A percentile compares a stretch with the other conserved stretches of the same genome.
These are phyloP conservation scores for Mediolabrus comicus DNA, from an alignment of 108 stramenopile species.

Conservation along the genomic window DNA sequence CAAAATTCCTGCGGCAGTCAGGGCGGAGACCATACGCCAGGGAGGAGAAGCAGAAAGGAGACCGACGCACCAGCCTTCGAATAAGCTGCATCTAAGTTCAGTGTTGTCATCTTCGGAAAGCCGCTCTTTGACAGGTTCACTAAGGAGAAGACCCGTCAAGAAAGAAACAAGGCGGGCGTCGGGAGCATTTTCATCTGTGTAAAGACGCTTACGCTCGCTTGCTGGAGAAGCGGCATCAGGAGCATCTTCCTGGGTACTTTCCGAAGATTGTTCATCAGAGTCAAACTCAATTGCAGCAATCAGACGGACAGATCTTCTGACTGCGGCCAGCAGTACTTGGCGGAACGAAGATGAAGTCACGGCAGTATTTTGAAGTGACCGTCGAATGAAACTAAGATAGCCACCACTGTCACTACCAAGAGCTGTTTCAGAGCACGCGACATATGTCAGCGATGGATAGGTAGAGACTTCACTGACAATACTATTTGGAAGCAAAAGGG, in stretches of 20 bases:
- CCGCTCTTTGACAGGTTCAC: conserved; percentile 32
- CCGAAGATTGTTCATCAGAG: conserved; percentile 45
- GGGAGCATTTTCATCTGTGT: conserved; percentile 34
- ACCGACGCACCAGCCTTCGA: conserved; percentile 84
- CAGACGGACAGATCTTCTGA: conserved; percentile 63
- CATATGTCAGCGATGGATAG: conserved; percentile 35
- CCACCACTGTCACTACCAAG: conserved; percentile 66
- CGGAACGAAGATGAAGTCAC: conserved; percentile 56
- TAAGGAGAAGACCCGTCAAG: conserved; percentile 70
- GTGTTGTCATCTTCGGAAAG: conserved; percentile 42
- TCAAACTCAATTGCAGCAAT: conserved; percentile 66
- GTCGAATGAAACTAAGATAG: conserved; percentile 53
- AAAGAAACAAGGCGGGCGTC: conserved; percentile 76
- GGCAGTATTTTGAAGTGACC: conserved; percentile 63
- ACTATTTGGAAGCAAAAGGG: conserved; percentile 20
- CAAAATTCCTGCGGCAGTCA: conserved; percentile 71
- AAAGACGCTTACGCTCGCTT: conserved; percentile 1
- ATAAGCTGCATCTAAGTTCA: conserved; percentile 48
- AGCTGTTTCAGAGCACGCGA: conserved; percentile 62
- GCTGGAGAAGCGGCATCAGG: neutral
- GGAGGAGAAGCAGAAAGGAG: conserved; percentile 78
- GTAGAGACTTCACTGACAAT: neutral
- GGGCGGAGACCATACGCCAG: conserved; percentile 81
- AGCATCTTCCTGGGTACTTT: conserved; percentile 13
- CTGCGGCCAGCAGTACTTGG: conserved; percentile 50